These are phyloP conservation scores for Auriscalpium microsporum DNA, from an alignment of 768 basidiomycete genomes.

Conservation along the genomic window DNA sequence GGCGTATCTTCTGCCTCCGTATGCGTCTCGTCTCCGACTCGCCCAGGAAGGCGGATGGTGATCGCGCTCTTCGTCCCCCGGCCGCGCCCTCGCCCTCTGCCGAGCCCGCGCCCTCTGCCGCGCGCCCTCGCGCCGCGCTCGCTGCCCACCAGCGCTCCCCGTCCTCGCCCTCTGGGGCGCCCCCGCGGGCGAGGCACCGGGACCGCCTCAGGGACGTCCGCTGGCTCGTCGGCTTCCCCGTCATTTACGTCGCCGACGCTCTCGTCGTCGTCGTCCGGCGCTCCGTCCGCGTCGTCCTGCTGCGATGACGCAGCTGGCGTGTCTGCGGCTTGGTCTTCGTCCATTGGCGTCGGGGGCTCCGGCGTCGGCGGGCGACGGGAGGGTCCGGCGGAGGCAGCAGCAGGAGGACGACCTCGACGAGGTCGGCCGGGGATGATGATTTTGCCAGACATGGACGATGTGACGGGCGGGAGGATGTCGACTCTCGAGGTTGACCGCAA, in stretches of 20 bases:
- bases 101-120: slow-evolving; percentile 24
- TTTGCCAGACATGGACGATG: background rate
- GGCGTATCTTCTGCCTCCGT: slow-evolving; percentile 18
- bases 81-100: slow-evolving; percentile 21
- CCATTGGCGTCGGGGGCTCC: background rate
- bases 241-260: slow-evolving; percentile 5
- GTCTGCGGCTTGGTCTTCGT: background rate
- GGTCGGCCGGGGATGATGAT: background rate
- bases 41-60: slow-evolving; percentile 22
- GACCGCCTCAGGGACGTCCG: background rate
- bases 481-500: too few species aligned
- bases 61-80: slow-evolving; percentile 15
- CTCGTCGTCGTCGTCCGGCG: background rate
- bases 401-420: background rate
- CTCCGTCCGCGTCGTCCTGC: background rate
- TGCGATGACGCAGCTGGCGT: background rate
- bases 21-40: slow-evolving; percentile 29
- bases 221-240: background rate
- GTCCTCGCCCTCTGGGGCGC: slow-evolving; percentile 20
- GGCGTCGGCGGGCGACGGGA: background rate
- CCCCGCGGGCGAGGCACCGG: slow-evolving; percentile 14
- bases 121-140: slow-evolving; percentile 20
- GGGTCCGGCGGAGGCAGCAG: background rate
- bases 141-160: slow-evolving; percentile 16
- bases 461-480: too few species aligned